Evolutionary conservation across 2,329 filamentous ascomycete species (phyloP), one percentile per base, ranked within the genome.

Genomic region (Colletotrichum kahawae): DNA sequence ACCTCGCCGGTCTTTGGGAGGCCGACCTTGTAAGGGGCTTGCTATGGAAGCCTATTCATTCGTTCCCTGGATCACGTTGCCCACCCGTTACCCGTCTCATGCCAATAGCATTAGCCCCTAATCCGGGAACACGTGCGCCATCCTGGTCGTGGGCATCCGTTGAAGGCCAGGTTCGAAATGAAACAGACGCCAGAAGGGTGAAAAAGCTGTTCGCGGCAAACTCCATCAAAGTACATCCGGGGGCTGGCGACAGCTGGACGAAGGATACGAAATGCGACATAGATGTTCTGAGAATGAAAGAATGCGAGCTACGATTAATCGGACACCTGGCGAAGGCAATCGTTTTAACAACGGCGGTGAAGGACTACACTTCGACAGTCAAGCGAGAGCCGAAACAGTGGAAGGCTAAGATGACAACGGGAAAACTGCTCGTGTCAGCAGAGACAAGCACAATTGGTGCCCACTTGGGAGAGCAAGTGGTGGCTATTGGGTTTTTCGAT

Each of bases 141-240:
- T 63, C 65, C 2, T 73, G 70, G 70, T 73, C 70, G 2, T 73
- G 70, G 70, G 70, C 70, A 10, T 73, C 65, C 8, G 56, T 73
- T 4, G 65, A 73, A 36, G 70, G 70, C 8, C 70, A n/a, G 5
- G 33, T 57, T 7, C 6, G 18, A 8, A 62, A 63, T 24, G 57
- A 69, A 7, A 12, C 9, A 5, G 60, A 34, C 3, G 21, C 43
- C 4, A 33, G 38, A 4, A 9, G 48, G 48, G 48, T n/a, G 4
- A 7, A 48, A 56, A 6, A 21, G 43, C 33, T 43, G 0, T 64
- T 57, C 4, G 34, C 34, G 14, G 2, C 1, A 14, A 14, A 36
- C 1, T 36, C 34, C 4, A 34, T 73, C 43, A 63, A 73, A 33
- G 48, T 70, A 9, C 67, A 18, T 12, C 70, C 70, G 9, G 27